Conservation (phyloP, 1,284 basidiomycete genomes). For the Vanrija sp. region DNA sequence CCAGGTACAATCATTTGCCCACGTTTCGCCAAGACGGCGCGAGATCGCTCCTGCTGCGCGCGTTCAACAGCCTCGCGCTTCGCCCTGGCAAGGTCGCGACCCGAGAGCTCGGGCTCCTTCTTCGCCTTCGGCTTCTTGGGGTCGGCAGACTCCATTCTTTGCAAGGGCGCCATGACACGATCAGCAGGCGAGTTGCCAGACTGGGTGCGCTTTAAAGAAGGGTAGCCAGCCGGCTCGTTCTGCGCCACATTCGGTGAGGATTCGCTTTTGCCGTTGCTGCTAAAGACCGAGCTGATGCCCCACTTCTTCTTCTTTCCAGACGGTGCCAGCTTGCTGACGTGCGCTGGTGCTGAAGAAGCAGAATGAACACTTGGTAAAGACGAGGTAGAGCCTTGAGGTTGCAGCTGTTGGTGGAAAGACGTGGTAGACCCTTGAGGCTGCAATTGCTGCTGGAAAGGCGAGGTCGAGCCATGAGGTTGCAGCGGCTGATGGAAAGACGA, state of each 20-base stretch:
- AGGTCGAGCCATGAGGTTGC: too few relatives aligned
- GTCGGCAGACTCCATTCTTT: constrained; percentile 52
- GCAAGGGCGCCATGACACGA: constrained; percentile 51
- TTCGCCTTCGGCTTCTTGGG: constrained; percentile 76
- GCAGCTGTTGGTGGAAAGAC: too few relatives aligned
- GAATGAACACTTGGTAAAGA: too few relatives aligned
- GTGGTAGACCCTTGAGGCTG: too few relatives aligned
- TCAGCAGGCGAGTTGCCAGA: constrained; percentile 65
- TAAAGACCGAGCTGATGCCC: constrained; percentile 60
- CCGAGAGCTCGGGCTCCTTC: constrained; percentile 81
- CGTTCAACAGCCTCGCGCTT: constrained; percentile 71
- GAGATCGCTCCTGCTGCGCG: constrained; percentile 71
- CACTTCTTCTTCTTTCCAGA: constrained; percentile 50
- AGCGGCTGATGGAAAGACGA: too few relatives aligned
- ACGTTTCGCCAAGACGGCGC: constrained; percentile 93
- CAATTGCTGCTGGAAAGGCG: too few relatives aligned
- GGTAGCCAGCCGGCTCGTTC: constrained; percentile 33
- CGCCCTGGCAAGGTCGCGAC: constrained; percentile 81
- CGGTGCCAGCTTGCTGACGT: constrained; percentile 8
- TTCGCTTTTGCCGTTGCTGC: constrained; percentile 62
- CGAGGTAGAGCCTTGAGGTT: too few relatives aligned
- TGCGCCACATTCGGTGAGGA: constrained; percentile 11
- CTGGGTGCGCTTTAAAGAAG: constrained; percentile 69
- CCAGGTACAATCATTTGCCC: constrained; percentile 49
- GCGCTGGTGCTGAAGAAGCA: constrained; percentile 2